phyloP scores from a whole-genome alignment of 1,139 yeast genomes.

The Protomyces inouyei region DNA sequence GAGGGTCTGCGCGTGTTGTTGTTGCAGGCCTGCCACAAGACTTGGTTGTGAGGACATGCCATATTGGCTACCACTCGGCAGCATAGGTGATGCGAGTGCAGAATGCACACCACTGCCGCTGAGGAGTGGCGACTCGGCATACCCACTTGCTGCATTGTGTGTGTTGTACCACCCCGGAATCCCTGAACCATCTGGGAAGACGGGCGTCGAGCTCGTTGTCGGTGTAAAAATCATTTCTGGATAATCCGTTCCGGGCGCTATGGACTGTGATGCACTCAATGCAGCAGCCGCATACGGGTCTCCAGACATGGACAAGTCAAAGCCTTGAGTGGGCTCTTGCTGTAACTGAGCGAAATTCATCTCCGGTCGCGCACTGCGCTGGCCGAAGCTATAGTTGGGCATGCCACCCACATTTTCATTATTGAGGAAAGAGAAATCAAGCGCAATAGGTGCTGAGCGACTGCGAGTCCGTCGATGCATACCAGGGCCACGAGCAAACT shows the following conservation, averaged over 20 bases:
- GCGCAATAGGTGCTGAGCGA: slow-evolving; percentile 32
- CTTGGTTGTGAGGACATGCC: background rate
- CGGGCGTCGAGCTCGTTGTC: background rate
- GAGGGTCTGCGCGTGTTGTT: background rate
- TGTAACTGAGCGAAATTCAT: background rate
- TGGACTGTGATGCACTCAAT: background rate
- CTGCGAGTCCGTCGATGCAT: slow-evolving; percentile 33
- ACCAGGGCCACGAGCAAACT: background rate
- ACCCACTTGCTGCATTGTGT: background rate
- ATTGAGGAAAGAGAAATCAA: slow-evolving; percentile 29
- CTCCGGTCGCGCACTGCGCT: background rate
- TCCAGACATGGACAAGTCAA: background rate
- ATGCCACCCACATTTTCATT: slow-evolving; percentile 11
- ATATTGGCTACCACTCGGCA: background rate
- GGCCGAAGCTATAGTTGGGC: background rate
- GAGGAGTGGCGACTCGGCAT: background rate
- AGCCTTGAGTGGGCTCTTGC: background rate
- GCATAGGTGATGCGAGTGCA: background rate
- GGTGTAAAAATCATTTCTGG: background rate
- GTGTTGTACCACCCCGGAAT: background rate
- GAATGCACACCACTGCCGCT: background rate
- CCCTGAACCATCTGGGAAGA: background rate
- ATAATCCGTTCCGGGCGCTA: background rate
- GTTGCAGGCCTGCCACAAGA: background rate
- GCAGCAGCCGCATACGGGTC: background rate